Conservation (phyloP, 257 asterid genomes). For the Solanum pimpinellifolium region DNA sequence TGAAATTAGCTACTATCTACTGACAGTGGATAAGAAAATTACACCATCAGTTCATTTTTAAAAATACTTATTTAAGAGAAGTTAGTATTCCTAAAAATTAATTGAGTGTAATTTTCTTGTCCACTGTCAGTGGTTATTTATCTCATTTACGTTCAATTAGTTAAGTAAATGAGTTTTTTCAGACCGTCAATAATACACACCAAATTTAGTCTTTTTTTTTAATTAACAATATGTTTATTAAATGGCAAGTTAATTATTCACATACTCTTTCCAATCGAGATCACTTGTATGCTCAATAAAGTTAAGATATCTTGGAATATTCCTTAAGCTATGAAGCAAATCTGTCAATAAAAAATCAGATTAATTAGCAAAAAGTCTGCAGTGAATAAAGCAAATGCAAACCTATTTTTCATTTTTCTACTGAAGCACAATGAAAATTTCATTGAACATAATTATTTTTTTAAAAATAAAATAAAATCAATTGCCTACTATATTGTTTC, state of each 20-base stretch:
- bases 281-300: slow-evolving; percentile 66
- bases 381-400: background rate
- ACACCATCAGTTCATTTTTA: too few relatives aligned
- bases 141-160: too few relatives aligned
- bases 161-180: too few relatives aligned
- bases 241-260: background rate
- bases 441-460: too few relatives aligned
- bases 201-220: background rate
- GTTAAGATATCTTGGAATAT: slow-evolving; percentile 48
- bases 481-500: background rate
- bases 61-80: too few relatives aligned
- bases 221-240: background rate
- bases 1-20: too few relatives aligned
- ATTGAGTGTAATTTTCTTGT: too few relatives aligned
- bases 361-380: background rate
- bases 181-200: rapidly evolving
- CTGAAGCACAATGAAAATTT: background rate
- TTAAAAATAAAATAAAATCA: background rate
- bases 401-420: background rate
- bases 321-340: slow-evolving; percentile 47
- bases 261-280: slow-evolving; percentile 70
- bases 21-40: too few relatives aligned
- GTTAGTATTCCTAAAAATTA: too few relatives aligned
- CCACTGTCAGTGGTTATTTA: too few relatives aligned
- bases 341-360: slow-evolving; percentile 15